Base-by-base conservation (phyloP, 2,329 filamentous ascomycete species). In the Dothiorella sarmentorum region DNA sequence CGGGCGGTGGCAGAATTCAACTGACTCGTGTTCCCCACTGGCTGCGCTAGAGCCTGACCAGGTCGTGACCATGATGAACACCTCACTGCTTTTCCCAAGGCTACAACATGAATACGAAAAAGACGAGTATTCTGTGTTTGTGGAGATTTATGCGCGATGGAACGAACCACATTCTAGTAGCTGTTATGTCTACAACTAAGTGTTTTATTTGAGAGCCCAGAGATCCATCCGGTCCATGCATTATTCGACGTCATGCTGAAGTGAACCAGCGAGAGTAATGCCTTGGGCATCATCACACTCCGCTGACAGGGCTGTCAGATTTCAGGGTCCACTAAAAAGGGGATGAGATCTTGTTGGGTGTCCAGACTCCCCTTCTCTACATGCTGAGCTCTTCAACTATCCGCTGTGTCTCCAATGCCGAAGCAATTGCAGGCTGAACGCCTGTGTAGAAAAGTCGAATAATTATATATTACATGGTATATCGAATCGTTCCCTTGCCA, bases 391-490 rank as follows among this genome's bases (percentile, higher is more conserved):
- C 29, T 31, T 31, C 29, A 31, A 31, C n/a, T n/a, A n/a, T n/a
- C n/a, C n/a, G n/a, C n/a, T n/a, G n/a, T n/a, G 29, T 22, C n/a
- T 9, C 26, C 7, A 27, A 42, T n/a, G 26, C 22, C 6, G 29
- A 5, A 29, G 9, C 17, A 40, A 31, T 20, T 27, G 35, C 24
- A 40, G 20, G 18, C 31, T 42, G 49, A 17, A 40, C 20, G 24
- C 35, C 35, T 53, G 35, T 20, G 11, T 40, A 11, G 10, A 35
- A 53, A 38, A 40, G 11, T 29, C 10, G 24, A 29, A 15, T 53
- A 35, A 56, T 56, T 56, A 56, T 56, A 42, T 44, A 56, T 56
- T 56, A 56, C 52, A 56, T 56, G 38, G 37, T 56, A 44, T 35
- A 40, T 56, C 40, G 17, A 22, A 17, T 18, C 52, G 52, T 24